phyloP scores from a whole-genome alignment of 2,329 filamentous ascomycete genomes.

The Xylaria digitata region DNA sequence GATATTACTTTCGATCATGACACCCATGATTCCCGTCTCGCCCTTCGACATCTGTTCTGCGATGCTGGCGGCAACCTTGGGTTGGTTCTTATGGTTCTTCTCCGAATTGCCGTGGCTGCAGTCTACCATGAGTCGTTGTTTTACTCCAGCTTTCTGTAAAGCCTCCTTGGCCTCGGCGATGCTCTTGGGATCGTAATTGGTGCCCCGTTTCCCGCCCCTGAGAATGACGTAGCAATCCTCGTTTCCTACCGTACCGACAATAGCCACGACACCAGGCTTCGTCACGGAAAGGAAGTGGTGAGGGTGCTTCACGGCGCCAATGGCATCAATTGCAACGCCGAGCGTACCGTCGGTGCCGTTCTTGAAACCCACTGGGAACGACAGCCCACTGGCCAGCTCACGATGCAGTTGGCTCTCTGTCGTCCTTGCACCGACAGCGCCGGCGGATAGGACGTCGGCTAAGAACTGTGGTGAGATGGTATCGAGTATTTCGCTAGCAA shows the following conservation, averaged over 20 bases:
- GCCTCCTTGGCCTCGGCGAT: slow-evolving; percentile 85
- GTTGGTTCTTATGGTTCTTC: slow-evolving; percentile 98
- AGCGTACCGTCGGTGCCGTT: slow-evolving; percentile 96
- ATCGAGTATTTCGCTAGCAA: slow-evolving; percentile 97
- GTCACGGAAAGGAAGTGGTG: slow-evolving; percentile 98
- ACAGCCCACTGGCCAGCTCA: slow-evolving; percentile 91
- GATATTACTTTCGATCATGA: slow-evolving; percentile 99
- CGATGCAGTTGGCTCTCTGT: slow-evolving; percentile 96
- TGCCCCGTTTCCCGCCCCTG: slow-evolving; percentile 89
- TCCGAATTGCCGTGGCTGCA: slow-evolving; percentile 96
- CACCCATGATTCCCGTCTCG: slow-evolving; percentile 89
- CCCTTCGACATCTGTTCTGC: slow-evolving; percentile 87
- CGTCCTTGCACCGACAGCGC: slow-evolving; percentile 94
- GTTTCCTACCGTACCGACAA: slow-evolving; percentile 93
- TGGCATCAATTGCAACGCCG: slow-evolving; percentile 92
- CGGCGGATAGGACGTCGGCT: slow-evolving; percentile 89
- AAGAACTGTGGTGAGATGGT: slow-evolving; percentile 98
- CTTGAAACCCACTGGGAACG: slow-evolving; percentile 99
- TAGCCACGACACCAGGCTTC: slow-evolving; percentile 93
- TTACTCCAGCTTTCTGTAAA: slow-evolving; percentile 77
- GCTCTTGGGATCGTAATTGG: slow-evolving; percentile 90
- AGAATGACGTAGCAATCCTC: slow-evolving; percentile 98
- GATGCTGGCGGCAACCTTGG: slow-evolving; percentile 84
- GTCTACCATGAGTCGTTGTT: slow-evolving; percentile 91
- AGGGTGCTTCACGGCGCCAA: slow-evolving; percentile 89